phyloP scores from a whole-genome alignment of 352 stramenopile genomes.

The Phytopythium montanum region DNA sequence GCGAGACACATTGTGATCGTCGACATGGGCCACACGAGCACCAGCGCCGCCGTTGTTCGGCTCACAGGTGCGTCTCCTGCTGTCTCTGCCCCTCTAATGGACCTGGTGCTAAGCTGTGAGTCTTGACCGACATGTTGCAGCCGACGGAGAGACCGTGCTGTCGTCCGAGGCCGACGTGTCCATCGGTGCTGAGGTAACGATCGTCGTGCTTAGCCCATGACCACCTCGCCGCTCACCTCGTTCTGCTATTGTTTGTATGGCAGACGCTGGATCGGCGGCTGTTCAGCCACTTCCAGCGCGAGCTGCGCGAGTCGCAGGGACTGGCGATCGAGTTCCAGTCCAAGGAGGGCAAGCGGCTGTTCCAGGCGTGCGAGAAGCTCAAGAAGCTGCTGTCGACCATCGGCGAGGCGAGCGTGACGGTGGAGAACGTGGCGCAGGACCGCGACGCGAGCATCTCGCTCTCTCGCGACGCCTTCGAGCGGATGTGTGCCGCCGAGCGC shows the following conservation, averaged over 20 bases:
- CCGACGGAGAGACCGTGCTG: conserved; percentile 48
- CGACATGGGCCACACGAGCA: conserved; percentile 85
- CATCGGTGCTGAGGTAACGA: conserved; percentile 65
- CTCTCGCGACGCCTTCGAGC: conserved; percentile 66
- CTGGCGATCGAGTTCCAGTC: conserved; percentile 49
- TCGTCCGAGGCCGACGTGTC: conserved; percentile 46
- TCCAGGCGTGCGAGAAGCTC: conserved; percentile 84
- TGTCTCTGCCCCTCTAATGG: not conserved
- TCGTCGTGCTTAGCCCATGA: too few relatives aligned
- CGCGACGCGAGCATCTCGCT: conserved; percentile 78
- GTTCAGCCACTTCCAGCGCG: conserved; percentile 75
- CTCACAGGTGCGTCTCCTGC: conserved; percentile 35
- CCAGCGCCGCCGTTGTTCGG: conserved; percentile 66
- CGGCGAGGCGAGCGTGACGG: conserved; percentile 63
- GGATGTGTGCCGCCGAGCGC: conserved; percentile 51
- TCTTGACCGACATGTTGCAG: conserved; percentile 7
- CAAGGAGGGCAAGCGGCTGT: conserved; percentile 84
- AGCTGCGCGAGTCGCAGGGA: conserved; percentile 55
- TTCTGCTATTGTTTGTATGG: not conserved
- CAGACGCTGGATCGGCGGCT: conserved; percentile 70
- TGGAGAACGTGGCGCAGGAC: conserved; percentile 83
- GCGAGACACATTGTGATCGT: conserved; percentile 75
- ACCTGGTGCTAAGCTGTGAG: not conserved
- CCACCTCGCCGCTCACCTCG: too few relatives aligned
- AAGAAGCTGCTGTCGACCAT: conserved; percentile 91